Percentiles rank a stretch among this genome's conserved stretches.
phyloP scores from a whole-genome alignment of 2,329 filamentous ascomycete genomes.

The Lecanicillium sp. region DNA sequence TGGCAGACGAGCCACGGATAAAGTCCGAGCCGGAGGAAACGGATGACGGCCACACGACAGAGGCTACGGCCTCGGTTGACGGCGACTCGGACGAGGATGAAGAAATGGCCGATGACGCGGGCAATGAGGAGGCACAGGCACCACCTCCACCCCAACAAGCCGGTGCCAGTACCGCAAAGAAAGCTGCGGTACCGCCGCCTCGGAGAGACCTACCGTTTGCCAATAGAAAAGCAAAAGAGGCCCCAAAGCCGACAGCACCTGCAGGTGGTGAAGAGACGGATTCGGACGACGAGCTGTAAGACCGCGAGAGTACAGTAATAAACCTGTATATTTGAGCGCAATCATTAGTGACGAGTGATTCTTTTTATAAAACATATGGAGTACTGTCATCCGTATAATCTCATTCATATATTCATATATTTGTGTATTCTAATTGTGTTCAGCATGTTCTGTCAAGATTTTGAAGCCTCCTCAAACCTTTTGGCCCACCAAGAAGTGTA shows the following conservation, averaged over 20 bases:
- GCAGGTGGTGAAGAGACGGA: conserved; percentile 36
- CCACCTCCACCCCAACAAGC: not conserved
- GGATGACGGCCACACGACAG: conserved; percentile 35
- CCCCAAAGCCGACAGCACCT: conserved; percentile 22
- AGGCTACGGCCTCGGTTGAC: conserved; percentile 34
- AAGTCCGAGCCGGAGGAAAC: conserved; percentile 32
- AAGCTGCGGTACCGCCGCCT: conserved; percentile 27
- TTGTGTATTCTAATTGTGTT: not conserved
- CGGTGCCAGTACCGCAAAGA: conserved; percentile 13
- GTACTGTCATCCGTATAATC: too few species aligned
- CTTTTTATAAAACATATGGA: too few species aligned
- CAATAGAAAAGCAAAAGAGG: conserved; percentile 26
- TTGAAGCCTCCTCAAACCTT: conserved; percentile 45
- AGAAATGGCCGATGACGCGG: conserved; percentile 27
- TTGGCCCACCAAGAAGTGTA: conserved; percentile 53
- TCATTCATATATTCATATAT: too few species aligned
- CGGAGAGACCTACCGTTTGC: conserved; percentile 41
- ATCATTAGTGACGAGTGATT: not conserved
- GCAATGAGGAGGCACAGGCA: not conserved
- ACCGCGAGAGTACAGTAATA: not conserved
- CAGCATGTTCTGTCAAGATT: conserved; percentile 38
- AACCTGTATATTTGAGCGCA: not conserved
- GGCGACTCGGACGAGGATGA: conserved; percentile 35
- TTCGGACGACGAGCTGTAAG: conserved; percentile 51
- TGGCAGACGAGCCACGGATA: conserved; percentile 44